Conservation (phyloP, 345 rosid species). For the Ceriops tagal region DNA sequence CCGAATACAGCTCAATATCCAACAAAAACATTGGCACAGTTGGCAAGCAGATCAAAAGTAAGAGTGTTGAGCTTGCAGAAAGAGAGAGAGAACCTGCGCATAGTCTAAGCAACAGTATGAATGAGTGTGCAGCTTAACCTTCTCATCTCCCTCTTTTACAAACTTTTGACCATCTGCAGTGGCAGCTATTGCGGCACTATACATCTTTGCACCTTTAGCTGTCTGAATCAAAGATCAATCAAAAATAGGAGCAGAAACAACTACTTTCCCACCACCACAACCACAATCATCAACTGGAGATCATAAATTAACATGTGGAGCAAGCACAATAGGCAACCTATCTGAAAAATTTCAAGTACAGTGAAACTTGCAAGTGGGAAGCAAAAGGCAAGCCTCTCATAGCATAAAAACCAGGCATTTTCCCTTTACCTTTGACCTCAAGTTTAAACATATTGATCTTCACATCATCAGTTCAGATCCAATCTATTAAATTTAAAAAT, state of each 20-base stretch:
- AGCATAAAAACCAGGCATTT: no score
- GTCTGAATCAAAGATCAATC: constrained; percentile 42
- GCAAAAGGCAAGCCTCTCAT: no score
- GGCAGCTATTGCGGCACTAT: constrained; percentile 77
- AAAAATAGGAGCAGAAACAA: neutral
- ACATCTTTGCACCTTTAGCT: constrained; percentile 74
- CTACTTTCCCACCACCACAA: neutral
- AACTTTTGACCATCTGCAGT: constrained; percentile 44
- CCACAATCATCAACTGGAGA: no score
- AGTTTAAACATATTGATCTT: no score
- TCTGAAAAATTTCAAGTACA: no score
- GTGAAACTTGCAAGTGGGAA: no score
- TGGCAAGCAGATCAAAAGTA: constrained; percentile 4
- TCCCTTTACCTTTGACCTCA: no score
- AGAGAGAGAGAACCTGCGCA: constrained; percentile 50
- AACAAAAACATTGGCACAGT: neutral
- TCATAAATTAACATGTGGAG: no score
- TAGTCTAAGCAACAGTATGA: constrained; percentile 92
- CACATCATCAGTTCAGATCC: no score
- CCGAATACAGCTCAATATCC: constrained; percentile 8
- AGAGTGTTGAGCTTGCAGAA: neutral
- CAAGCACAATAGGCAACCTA: no score
- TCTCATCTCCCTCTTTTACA: constrained; percentile 70
- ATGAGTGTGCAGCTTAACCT: constrained; percentile 78
- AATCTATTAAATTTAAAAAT: no score